Percentiles rank a stretch among this genome's conserved stretches.
These are phyloP conservation scores for Tricholoma furcatifolium DNA, from an alignment of 768 basidiomycete genomes.

Conservation along the genomic window DNA sequence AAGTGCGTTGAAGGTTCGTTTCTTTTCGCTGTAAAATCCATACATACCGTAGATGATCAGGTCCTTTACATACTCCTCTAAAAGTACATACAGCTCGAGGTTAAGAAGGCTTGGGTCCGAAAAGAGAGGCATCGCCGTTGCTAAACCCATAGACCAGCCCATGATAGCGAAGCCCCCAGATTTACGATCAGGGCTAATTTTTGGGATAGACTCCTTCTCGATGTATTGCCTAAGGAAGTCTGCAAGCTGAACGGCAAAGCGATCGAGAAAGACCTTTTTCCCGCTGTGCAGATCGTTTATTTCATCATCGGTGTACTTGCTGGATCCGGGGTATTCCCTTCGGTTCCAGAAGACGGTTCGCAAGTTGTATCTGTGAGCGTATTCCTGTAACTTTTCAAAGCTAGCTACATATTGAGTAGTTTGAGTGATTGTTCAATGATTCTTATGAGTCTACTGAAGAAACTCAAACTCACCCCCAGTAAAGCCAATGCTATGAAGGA, in stretches of 20 bases:
- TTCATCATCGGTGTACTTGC: conserved; percentile 31
- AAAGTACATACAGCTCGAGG: conserved; percentile 15
- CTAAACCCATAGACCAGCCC: conserved; percentile 39
- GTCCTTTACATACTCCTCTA: conserved; percentile 30
- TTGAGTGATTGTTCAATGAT: background rate
- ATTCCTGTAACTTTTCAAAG: conserved; percentile 19
- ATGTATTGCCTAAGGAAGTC: conserved; percentile 29
- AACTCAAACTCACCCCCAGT: conserved; percentile 32
- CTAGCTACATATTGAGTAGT: background rate
- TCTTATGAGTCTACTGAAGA: background rate
- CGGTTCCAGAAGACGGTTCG: conserved; percentile 29
- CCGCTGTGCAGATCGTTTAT: conserved; percentile 27
- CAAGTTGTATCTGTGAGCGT: conserved; percentile 23
- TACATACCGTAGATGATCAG: conserved; percentile 32
- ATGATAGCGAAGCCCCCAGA: conserved; percentile 34
- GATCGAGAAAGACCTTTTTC: conserved; percentile 24
- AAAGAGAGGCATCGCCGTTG: conserved; percentile 28
- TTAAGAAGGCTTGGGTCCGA: conserved; percentile 23
- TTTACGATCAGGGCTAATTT: conserved; percentile 22
- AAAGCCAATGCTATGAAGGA: conserved; percentile 34
- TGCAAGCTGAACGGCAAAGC: conserved; percentile 22
- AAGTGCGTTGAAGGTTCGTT: background rate
- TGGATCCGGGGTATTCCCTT: conserved; percentile 33
- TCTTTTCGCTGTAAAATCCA: background rate
- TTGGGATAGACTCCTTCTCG: conserved; percentile 24